Evolutionary conservation across 108 stramenopile species (phyloP).

Genomic region (Fragilaria crotonensis): DNA sequence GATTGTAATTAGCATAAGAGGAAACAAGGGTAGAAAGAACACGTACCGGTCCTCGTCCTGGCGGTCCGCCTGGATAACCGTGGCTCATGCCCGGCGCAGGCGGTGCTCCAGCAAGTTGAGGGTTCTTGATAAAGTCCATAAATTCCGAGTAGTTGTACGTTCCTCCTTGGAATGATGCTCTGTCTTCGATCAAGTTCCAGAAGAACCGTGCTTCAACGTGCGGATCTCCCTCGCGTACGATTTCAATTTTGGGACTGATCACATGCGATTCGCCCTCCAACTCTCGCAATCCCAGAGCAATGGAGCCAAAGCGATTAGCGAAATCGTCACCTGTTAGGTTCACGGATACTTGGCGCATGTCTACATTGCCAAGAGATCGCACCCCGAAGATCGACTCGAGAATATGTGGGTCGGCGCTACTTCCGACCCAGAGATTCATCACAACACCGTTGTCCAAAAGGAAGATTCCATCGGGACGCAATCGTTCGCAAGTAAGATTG

Average conservation of each 20-base stretch:
- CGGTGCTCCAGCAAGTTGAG: slow-evolving; percentile 17
- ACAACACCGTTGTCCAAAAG: slow-evolving; percentile 92
- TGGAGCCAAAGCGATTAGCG: slow-evolving; percentile 65
- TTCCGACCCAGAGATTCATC: slow-evolving; percentile 93
- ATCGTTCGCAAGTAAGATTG: slow-evolving; percentile 73
- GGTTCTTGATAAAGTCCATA: slow-evolving; percentile 60
- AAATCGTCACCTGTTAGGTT: slow-evolving; percentile 60
- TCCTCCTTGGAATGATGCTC: slow-evolving; percentile 90
- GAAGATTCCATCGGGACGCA: slow-evolving; percentile 81
- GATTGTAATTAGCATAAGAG: background rate
- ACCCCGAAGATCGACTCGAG: slow-evolving; percentile 82
- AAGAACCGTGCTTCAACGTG: slow-evolving; percentile 84
- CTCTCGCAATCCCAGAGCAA: slow-evolving; percentile 79
- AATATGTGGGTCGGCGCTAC: slow-evolving; percentile 68
- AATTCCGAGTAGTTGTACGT: slow-evolving; percentile 88
- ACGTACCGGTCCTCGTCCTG: background rate
- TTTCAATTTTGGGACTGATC: slow-evolving; percentile 54
- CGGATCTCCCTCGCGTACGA: slow-evolving; percentile 90
- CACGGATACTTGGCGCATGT: slow-evolving; percentile 46
- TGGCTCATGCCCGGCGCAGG: background rate
- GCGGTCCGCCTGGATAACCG: slow-evolving; percentile 1
- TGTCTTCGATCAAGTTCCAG: slow-evolving; percentile 94
- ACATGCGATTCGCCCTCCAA: slow-evolving; percentile 42
- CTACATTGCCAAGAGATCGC: slow-evolving; percentile 74
- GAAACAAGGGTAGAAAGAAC: background rate